Evolutionary conservation across 306 rosid species (phyloP), one percentile per base, ranked within the genome.

Genomic region (Psophocarpus tetragonolobus): DNA sequence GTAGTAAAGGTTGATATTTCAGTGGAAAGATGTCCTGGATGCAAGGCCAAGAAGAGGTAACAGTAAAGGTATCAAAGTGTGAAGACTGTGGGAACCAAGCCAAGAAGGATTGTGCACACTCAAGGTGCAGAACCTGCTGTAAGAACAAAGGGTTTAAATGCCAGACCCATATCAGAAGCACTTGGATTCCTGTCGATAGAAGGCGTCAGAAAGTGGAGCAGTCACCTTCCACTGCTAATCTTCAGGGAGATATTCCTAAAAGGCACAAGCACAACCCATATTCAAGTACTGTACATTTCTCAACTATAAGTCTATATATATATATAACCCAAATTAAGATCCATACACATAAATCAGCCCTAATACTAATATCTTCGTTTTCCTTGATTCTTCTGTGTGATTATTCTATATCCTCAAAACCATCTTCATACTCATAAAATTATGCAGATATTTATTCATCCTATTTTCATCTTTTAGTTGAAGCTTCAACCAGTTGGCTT

Each of bases 81-180:
- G 65, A 87, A 75, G 97, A 90, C 3, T 90, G 96, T 83, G 97
- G 97, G 81, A 92, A 92, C 77, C 89, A 84, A 81, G 89, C 96
- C 0, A 92, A 92, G 88, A 88, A 84, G 36, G 92, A 82, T 51
- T 92, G 97, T 80, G 24, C 17, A 42, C 86, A 84, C 75, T 44
- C 74, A 78, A 88, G 97, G 48, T 91, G 93, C 84, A 92, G 91
- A 68, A 87, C 81, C 75, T 92, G 97, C 68, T 91, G 97, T 32
- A 89, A 86, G 38, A 86, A 77, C 87, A 88, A 84, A 82, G 92
- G 90, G 2, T 86, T 89, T 71, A 69, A 65, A 4, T 91, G 97
- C 69, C 83, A 82, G 82, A 91, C 91, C 18, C 97, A 90, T 77
- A 57, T 92, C 57, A 85, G 78, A 41, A 90, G 96, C 71, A 92